A percentile compares a stretch with the other conserved stretches of the same genome.
These are phyloP conservation scores for Termitomyces sp. DNA, from an alignment of 768 basidiomycete species.

Conservation along the genomic window DNA sequence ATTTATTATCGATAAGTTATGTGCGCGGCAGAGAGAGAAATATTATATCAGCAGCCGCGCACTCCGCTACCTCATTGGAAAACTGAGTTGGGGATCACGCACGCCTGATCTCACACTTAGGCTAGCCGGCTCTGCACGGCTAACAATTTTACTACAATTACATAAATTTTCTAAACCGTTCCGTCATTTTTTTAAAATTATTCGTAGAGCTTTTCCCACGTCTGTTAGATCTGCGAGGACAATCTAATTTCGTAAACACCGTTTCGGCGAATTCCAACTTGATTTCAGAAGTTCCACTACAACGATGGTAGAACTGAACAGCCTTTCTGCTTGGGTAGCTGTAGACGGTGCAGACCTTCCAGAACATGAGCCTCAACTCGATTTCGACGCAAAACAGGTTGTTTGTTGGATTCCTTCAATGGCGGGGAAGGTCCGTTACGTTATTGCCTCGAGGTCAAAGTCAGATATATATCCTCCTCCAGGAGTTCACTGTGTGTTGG, in stretches of 20 bases:
- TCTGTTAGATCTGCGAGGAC: neutral
- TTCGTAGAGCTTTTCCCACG: neutral
- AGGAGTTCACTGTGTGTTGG: constrained; percentile 8
- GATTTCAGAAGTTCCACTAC: neutral
- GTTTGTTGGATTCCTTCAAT: constrained; percentile 3
- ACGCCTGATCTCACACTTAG: too few relatives aligned
- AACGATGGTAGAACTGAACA: constrained; percentile 1
- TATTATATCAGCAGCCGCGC: too few relatives aligned
- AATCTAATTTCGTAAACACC: neutral
- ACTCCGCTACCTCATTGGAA: too few relatives aligned
- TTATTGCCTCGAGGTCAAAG: too few relatives aligned
- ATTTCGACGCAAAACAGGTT: neutral
- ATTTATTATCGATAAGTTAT: too few relatives aligned
- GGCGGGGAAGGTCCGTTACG: neutral
- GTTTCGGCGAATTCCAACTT: neutral
- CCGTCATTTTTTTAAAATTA: too few relatives aligned
- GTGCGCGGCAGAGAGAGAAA: too few relatives aligned
- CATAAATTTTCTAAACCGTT: too few relatives aligned
- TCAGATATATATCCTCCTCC: neutral
- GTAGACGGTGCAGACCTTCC: constrained; percentile 3
- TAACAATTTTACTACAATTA: too few relatives aligned
- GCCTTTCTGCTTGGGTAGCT: constrained; percentile 1
- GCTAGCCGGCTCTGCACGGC: too few relatives aligned
- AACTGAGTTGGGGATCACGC: too few relatives aligned
- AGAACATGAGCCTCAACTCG: neutral